Percentiles rank a stretch among this genome's conserved stretches.
phyloP scores from a whole-genome alignment of 2,329 filamentous ascomycete genomes.

The Penicillium frequentans region DNA sequence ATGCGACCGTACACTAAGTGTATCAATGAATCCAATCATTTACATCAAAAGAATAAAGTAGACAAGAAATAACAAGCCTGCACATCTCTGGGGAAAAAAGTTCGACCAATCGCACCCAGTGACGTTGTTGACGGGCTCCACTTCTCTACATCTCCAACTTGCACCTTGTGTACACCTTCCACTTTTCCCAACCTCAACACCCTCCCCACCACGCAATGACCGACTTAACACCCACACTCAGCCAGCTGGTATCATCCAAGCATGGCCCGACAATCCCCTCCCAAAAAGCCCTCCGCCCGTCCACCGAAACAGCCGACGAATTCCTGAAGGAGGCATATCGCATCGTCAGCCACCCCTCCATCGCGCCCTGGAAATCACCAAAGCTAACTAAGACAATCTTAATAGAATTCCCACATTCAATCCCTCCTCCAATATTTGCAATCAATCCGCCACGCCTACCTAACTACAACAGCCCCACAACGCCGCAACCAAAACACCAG shows the following conservation, averaged over 20 bases:
- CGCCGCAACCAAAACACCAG: conserved; percentile 33
- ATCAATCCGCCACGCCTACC: conserved; percentile 84
- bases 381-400: not conserved
- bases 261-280: conserved; percentile 37
- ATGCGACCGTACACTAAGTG: not conserved
- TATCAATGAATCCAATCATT: not conserved
- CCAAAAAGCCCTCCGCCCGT: conserved; percentile 17
- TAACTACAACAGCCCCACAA: conserved; percentile 71
- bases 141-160: conserved; percentile 7
- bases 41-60: not conserved
- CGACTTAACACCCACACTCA: conserved; percentile 41
- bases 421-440: conserved; percentile 78
- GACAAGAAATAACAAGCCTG: not conserved
- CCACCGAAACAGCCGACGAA: conserved; percentile 62
- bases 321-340: conserved; percentile 93
- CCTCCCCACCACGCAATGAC: conserved; percentile 34
- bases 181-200: conserved; percentile 4
- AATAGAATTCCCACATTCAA: conserved; percentile 78
- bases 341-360: conserved; percentile 59
- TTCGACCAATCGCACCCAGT: conserved; percentile 12
- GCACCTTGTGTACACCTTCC: conserved; percentile 9
- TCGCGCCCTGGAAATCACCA: not conserved
- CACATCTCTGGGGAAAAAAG: not conserved
- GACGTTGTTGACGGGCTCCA: conserved; percentile 16
- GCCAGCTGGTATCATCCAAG: conserved; percentile 32